phyloP scores from a whole-genome alignment of 441 rosid species.

The Pelargonium australe region DNA sequence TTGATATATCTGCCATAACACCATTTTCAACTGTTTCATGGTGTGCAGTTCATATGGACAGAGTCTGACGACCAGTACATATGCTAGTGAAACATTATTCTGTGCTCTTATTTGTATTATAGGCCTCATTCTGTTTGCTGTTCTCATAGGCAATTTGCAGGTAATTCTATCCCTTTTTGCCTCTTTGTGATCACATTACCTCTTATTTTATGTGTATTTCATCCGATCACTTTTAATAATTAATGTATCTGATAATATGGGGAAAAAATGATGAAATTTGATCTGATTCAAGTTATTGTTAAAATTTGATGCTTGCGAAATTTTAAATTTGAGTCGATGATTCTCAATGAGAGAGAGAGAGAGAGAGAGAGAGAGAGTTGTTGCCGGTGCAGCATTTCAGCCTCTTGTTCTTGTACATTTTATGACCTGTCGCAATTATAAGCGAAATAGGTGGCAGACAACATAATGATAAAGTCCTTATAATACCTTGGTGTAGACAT shows the following conservation, averaged over 20 bases:
- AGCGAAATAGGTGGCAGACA: not conserved
- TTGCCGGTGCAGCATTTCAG: not conserved
- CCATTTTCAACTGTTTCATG: slow-evolving; percentile 5
- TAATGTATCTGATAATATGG: not conserved
- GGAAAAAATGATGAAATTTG: not conserved
- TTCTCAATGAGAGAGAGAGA: no score
- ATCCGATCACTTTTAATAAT: not conserved
- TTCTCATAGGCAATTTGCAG: slow-evolving; percentile 96
- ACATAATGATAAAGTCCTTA: not conserved
- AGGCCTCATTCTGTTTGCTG: slow-evolving; percentile 86
- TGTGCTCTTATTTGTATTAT: slow-evolving; percentile 69
- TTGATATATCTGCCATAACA: not conserved
- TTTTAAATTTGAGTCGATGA: no score
- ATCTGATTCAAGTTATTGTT: not conserved
- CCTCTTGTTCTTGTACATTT: not conserved
- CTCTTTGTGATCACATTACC: not conserved
- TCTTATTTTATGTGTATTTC: not conserved
- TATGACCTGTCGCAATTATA: not conserved
- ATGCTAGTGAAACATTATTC: slow-evolving; percentile 77
- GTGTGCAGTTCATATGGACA: slow-evolving; percentile 80
- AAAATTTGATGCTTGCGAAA: no score
- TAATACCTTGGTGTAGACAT: not conserved
- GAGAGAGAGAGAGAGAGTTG: no score
- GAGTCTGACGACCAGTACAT: slow-evolving; percentile 72
- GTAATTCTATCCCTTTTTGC: slow-evolving; percentile 28